Conservation (phyloP, 352 stramenopile genomes). For the Globisporangium uncinulatum region DNA sequence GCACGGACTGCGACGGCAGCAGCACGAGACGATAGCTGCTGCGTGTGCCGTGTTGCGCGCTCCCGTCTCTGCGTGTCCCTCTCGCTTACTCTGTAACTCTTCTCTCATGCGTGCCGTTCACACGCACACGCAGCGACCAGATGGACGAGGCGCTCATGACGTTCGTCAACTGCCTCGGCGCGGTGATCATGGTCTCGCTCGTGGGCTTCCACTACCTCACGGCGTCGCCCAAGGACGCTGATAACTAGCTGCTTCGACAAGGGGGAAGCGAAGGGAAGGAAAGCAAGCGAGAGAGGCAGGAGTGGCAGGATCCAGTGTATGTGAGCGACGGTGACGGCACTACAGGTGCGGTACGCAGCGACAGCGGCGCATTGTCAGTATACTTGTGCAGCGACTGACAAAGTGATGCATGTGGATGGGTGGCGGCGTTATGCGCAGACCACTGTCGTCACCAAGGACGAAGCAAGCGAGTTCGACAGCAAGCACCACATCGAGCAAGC, state of each 20-base stretch:
- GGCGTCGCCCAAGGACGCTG: slow-evolving; percentile 70
- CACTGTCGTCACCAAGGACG: no score
- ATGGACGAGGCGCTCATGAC: slow-evolving; percentile 85
- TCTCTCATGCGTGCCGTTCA: slow-evolving; percentile 6
- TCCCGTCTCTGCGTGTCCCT: no score
- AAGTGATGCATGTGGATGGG: no score
- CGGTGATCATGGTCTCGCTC: slow-evolving; percentile 84
- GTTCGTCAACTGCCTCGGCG: slow-evolving; percentile 85
- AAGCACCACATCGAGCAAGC: no score
- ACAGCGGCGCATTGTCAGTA: no score
- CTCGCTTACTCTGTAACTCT: slow-evolving; percentile 4
- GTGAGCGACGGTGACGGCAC: no score
- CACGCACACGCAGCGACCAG: slow-evolving; percentile 46
- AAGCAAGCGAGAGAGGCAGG: not conserved
- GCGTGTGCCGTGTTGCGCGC: no score
- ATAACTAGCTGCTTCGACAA: slow-evolving; percentile 55
- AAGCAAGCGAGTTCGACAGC: no score
- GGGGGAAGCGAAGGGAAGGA: not conserved
- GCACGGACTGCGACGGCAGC: not conserved
- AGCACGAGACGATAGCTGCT: not conserved
- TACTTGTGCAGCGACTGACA: no score
- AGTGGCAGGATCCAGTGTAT: not conserved
- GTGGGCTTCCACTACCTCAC: slow-evolving; percentile 88
- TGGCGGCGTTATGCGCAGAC: no score
- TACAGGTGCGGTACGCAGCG: no score